phyloP scores from a whole-genome alignment of 2,329 filamentous ascomycete genomes.

The Aspergillus sp. region DNA sequence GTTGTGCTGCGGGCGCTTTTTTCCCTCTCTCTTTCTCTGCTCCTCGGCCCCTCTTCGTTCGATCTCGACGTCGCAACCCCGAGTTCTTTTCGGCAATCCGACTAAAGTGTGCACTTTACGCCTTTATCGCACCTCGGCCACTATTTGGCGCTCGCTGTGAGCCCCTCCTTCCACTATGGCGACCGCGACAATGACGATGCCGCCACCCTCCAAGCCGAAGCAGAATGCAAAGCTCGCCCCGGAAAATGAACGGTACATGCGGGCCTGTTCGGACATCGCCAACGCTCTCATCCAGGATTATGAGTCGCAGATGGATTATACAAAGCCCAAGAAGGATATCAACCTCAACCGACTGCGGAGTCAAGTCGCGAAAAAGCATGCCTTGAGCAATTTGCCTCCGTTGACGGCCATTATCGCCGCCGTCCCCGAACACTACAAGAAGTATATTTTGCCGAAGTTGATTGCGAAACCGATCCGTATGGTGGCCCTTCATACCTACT shows the following conservation, averaged over 20 bases:
- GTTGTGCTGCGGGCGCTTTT: constrained; percentile 22
- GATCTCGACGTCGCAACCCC: neutral
- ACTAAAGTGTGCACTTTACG: too few species aligned
- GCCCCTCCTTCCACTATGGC: constrained; percentile 52
- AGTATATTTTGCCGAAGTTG: constrained; percentile 93
- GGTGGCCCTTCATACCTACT: constrained; percentile 25
- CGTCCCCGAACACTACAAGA: constrained; percentile 99
- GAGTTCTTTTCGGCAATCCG: too few species aligned
- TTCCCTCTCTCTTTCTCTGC: neutral
- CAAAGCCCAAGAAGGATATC: constrained; percentile 75
- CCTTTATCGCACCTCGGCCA: too few species aligned
- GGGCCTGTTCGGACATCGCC: constrained; percentile 93
- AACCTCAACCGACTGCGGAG: constrained; percentile 88
- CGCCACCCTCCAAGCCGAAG: constrained; percentile 54
- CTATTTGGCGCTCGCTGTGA: too few species aligned
- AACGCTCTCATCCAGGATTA: constrained; percentile 93
- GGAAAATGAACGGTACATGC: constrained; percentile 91
- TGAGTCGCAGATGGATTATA: constrained; percentile 73
- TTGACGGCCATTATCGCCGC: constrained; percentile 96
- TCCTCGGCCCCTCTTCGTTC: neutral
- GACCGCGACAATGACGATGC: constrained; percentile 60
- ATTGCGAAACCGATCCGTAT: constrained; percentile 93
- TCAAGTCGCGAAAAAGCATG: constrained; percentile 90
- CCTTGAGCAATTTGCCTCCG: constrained; percentile 80
- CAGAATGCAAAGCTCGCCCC: constrained; percentile 78